Evolutionary conservation across 768 basidiomycete genomes (phyloP), one percentile per base, ranked within the genome.

Genomic region (Inosperma sp.): DNA sequence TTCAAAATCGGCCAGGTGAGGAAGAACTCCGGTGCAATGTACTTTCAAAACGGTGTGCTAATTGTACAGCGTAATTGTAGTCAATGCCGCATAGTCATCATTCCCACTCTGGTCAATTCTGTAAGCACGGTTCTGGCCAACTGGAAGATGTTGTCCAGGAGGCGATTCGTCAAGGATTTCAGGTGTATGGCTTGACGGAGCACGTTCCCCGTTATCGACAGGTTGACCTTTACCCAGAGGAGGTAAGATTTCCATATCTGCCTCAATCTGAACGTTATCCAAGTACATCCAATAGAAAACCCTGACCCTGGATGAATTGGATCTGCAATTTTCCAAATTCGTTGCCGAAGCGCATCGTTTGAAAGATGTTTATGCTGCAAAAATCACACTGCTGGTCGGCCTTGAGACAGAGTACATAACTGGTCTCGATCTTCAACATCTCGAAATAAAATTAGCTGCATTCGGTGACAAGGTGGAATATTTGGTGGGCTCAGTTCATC

Each of bases 391-490:
- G 30, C 73, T 96, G 42, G 83, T 96, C 52, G 95, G 96, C 8
- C 72, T 95, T 33, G 95, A 99, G 68, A 96, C 94, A 6, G 96
- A 98, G 61, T 83, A 77, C 65, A 93, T 97, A 66, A 83, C 88
- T 8, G 37, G 66, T 3, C 56, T 68, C 14, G 92, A 94, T 68
- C 72, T 92, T 16, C 72, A 77, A 52, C 64, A 70, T 17, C 75
- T 94, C 29, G 67, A 76, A 37, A 52, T 53, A 3, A 72, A 89
- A 16, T 72, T 95, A 27, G 52, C 68, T 29, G 58, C 63, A 21
- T 67, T 82, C 51, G 66, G 66, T 7, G 67, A 69, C 29, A 70
- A 72, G 42, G 79, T 98, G 53, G 85, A 97, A 61, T 97, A 92
- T 67, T 62, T 97, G 62, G 90, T 98, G 47, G 95, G 96, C 21